Conservation (phyloP, 1,284 basidiomycete species). For the Sphagnurus paluster region DNA sequence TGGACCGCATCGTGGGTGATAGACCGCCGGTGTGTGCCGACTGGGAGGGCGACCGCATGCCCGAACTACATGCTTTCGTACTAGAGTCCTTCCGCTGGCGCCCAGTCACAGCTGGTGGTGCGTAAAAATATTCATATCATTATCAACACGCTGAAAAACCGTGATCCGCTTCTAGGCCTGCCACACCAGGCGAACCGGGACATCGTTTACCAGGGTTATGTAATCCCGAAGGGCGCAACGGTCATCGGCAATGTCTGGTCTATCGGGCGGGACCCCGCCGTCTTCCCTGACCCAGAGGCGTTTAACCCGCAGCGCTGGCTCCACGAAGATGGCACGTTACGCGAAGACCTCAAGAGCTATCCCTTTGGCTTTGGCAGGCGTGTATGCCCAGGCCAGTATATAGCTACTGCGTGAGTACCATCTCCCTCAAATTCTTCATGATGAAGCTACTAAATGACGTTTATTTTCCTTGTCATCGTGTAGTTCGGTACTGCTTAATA, state of each 20-base stretch:
- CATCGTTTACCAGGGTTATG: slow-evolving; percentile 55
- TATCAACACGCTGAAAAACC: not conserved
- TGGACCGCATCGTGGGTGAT: slow-evolving; percentile 40
- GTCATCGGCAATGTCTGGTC: slow-evolving; percentile 67
- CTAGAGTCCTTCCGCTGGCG: slow-evolving; percentile 65
- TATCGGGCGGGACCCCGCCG: not conserved
- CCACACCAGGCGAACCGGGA: slow-evolving; percentile 59
- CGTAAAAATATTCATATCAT: not conserved
- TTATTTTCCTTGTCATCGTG: not conserved
- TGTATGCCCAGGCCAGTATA: slow-evolving; percentile 60
- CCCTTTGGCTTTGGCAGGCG: slow-evolving; percentile 63
- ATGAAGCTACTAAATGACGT: too few species aligned
- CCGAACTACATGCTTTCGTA: slow-evolving; percentile 49
- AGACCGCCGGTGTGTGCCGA: not conserved
- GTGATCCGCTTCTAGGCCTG: slow-evolving; percentile 37
- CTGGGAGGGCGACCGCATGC: not conserved
- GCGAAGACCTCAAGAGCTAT: slow-evolving; percentile 49
- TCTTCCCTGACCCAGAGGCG: not conserved
- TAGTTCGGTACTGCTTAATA: slow-evolving; percentile 60
- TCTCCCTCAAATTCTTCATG: not conserved
- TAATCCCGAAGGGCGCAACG: slow-evolving; percentile 58
- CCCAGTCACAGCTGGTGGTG: slow-evolving; percentile 56
- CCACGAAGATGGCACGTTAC: slow-evolving; percentile 25
- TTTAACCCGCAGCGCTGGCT: not conserved
- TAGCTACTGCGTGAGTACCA: slow-evolving; percentile 51